Percentiles rank a stretch among this genome's conserved stretches.
phyloP scores from a whole-genome alignment of 768 basidiomycete species.

The Amanita pseudoporphyria region DNA sequence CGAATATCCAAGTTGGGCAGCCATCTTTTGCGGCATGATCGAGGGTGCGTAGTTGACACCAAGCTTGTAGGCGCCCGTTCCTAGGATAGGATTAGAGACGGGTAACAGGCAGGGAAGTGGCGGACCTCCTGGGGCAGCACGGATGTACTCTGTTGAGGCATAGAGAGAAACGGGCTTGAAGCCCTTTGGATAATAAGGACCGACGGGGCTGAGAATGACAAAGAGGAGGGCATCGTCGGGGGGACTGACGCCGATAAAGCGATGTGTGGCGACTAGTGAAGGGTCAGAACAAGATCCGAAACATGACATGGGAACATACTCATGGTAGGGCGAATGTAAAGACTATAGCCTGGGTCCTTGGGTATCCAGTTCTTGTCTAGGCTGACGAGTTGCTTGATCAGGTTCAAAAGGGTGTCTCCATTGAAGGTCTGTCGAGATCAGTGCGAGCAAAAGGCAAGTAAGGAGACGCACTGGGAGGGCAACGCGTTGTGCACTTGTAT shows the following conservation, averaged over 20 bases:
- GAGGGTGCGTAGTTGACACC: constrained; percentile 87
- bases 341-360: constrained; percentile 73
- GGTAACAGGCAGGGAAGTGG: not conserved
- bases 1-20: constrained; percentile 66
- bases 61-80: constrained; percentile 82
- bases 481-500: constrained; percentile 66
- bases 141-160: constrained; percentile 75
- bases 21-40: constrained; percentile 75
- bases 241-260: constrained; percentile 60
- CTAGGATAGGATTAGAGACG: constrained; percentile 21
- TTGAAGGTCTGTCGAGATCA: constrained; percentile 52
- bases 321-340: constrained; percentile 84
- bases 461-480: constrained; percentile 56
- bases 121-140: constrained; percentile 79
- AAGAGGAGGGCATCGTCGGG: constrained; percentile 79
- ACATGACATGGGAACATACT: constrained; percentile 25
- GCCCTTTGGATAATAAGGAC: constrained; percentile 78
- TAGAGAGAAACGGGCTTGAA: constrained; percentile 90
- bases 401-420: constrained; percentile 59
- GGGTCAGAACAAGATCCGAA: not conserved
- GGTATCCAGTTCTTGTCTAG: constrained; percentile 92
- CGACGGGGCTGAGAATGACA: constrained; percentile 76
- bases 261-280: constrained; percentile 63
- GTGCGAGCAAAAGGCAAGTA: not conserved
- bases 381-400: constrained; percentile 80